Conservation (phyloP, 768 basidiomycete genomes). For the Auriscalpium vulgare region DNA sequence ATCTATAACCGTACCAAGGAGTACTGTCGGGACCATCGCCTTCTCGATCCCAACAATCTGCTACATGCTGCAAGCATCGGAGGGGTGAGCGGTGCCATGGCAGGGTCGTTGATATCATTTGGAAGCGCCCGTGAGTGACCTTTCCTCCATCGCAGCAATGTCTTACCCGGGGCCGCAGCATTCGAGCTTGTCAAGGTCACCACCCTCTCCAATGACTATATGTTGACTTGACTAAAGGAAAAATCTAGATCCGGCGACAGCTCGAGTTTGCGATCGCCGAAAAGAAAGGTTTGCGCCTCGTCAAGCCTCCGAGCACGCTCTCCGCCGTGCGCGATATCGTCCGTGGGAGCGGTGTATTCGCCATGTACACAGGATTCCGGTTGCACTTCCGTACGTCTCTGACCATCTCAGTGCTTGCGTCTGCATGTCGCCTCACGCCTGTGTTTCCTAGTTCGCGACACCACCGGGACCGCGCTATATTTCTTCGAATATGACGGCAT, state of each 20-base stretch:
- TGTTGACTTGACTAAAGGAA: background rate
- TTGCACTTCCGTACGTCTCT: slow-evolving; percentile 67
- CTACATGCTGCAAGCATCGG: slow-evolving; percentile 71
- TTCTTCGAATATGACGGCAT: slow-evolving; percentile 93
- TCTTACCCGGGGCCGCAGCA: slow-evolving; percentile 33
- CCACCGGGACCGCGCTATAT: slow-evolving; percentile 82
- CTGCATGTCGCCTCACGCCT: too few species aligned
- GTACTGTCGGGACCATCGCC: slow-evolving; percentile 48
- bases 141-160: background rate
- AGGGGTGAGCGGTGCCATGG: slow-evolving; percentile 74
- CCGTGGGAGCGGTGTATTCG: slow-evolving; percentile 48
- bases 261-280: slow-evolving; percentile 88
- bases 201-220: background rate
- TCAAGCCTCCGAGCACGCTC: slow-evolving; percentile 70
- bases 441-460: slow-evolving; percentile 64
- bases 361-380: slow-evolving; percentile 77
- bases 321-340: slow-evolving; percentile 79
- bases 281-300: slow-evolving; percentile 60
- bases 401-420: background rate
- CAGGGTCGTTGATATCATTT: slow-evolving; percentile 84
- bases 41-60: slow-evolving; percentile 50
- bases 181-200: slow-evolving; percentile 93
- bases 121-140: slow-evolving; percentile 75
- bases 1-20: slow-evolving; percentile 86
- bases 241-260: slow-evolving; percentile 71